A percentile compares a stretch with the other conserved stretches of the same genome.
Conservation (phyloP, 768 basidiomycete genomes). For the Tylopilus rubrobrunneus region DNA sequence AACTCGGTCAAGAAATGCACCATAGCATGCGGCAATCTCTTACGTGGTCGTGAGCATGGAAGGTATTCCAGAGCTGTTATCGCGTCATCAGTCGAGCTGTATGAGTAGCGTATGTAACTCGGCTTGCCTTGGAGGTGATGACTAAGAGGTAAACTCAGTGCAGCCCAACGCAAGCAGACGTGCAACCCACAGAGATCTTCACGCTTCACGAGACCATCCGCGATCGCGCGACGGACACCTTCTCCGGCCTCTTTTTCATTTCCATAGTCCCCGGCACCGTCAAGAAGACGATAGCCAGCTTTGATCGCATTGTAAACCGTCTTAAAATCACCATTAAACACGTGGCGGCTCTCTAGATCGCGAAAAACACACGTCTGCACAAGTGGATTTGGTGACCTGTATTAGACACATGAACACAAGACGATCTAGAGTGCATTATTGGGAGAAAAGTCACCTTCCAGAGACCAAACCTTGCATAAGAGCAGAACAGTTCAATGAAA, state of each 20-base stretch:
- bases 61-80: slow-evolving; percentile 80
- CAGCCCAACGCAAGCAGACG: background rate
- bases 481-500: slow-evolving; percentile 2
- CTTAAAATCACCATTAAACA: slow-evolving; percentile 31
- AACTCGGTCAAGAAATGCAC: background rate
- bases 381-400: slow-evolving; percentile 55
- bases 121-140: slow-evolving; percentile 74
- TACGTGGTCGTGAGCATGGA: slow-evolving; percentile 76
- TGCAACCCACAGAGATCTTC: slow-evolving; percentile 74
- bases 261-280: slow-evolving; percentile 83
- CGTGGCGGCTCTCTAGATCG: background rate
- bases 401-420: background rate
- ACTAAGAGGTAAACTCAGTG: slow-evolving; percentile 37
- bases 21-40: slow-evolving; percentile 15
- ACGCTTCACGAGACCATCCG: slow-evolving; percentile 79
- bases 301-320: slow-evolving; percentile 85
- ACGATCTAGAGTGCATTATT: background rate
- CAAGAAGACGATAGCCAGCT: slow-evolving; percentile 81
- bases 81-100: slow-evolving; percentile 4
- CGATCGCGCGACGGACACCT: slow-evolving; percentile 73
- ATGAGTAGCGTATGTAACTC: background rate
- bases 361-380: slow-evolving; percentile 49
- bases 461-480: slow-evolving; percentile 52
- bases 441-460: slow-evolving; percentile 52
- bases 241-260: slow-evolving; percentile 85